A percentile compares a stretch with the other conserved stretches of the same genome.
These are phyloP conservation scores for Aspergillus campestris DNA, from an alignment of 495 filamentous ascomycete genomes.

Conservation along the genomic window DNA sequence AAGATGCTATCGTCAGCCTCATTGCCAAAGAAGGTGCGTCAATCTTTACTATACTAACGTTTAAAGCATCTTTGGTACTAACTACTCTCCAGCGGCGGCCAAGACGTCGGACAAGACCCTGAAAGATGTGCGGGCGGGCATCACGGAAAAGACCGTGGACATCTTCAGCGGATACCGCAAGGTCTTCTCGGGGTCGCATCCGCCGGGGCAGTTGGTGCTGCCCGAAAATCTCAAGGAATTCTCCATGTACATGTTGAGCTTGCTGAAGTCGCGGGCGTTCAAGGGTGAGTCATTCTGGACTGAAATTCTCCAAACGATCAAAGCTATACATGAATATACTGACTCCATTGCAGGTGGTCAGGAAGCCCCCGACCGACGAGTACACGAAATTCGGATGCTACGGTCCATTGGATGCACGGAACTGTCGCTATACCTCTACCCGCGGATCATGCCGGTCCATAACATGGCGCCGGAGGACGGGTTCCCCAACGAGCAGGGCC, in stretches of 20 bases:
- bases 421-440: slow-evolving; percentile 89
- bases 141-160: slow-evolving; percentile 91
- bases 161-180: slow-evolving; percentile 91
- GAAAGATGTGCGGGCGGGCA: slow-evolving; percentile 75
- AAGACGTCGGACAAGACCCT: slow-evolving; percentile 71
- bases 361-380: slow-evolving; percentile 85
- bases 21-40: slow-evolving; percentile 76
- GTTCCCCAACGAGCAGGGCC: slow-evolving; percentile 80
- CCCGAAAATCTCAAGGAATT: slow-evolving; percentile 96
- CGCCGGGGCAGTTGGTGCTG: slow-evolving; percentile 87
- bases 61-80: too few species aligned
- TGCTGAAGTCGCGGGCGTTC: slow-evolving; percentile 87
- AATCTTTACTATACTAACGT: background rate
- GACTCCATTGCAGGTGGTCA: slow-evolving; percentile 46
- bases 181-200: slow-evolving; percentile 76
- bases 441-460: slow-evolving; percentile 85
- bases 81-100: slow-evolving; percentile 49
- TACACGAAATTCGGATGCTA: slow-evolving; percentile 86
- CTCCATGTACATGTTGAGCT: slow-evolving; percentile 89
- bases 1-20: slow-evolving; percentile 80
- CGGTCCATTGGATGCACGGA: slow-evolving; percentile 78
- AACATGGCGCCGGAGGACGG: slow-evolving; percentile 69
- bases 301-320: background rate
- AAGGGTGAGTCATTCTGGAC: slow-evolving; percentile 50
- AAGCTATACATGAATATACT: too few species aligned